Percentiles rank a stretch among this genome's conserved stretches.
Conservation (phyloP, 2,329 filamentous ascomycete species). For the Pseudocercospora cruenta region DNA sequence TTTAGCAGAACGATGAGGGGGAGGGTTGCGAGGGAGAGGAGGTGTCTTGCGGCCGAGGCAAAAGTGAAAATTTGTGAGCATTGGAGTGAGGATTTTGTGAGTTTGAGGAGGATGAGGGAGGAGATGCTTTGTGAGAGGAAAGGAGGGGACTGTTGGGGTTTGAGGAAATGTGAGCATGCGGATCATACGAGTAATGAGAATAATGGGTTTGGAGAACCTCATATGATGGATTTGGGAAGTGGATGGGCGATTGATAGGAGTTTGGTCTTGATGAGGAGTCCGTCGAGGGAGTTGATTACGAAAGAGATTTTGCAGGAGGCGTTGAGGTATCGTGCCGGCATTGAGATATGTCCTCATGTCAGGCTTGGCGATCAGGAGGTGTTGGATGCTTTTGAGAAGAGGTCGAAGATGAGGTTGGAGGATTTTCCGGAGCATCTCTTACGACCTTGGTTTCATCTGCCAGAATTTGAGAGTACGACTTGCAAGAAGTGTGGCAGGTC, state of each 20-base stretch:
- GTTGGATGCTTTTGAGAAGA: not conserved
- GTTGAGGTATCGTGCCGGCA: not conserved
- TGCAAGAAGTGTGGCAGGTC: not conserved
- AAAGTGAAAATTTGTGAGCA: conserved; percentile 1
- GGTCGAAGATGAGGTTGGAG: not conserved
- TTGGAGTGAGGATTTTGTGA: conserved; percentile 6
- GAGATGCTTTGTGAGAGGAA: not conserved
- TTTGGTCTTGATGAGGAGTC: not conserved
- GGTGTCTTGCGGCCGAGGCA: conserved; percentile 9
- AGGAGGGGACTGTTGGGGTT: not conserved
- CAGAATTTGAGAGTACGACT: not conserved
- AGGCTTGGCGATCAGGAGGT: not conserved
- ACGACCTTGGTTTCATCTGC: not conserved
- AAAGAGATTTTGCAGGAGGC: not conserved
- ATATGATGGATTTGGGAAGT: conserved; percentile 2
- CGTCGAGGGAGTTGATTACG: not conserved
- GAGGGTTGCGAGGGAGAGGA: not conserved
- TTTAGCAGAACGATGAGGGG: not conserved
- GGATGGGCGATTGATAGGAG: not conserved
- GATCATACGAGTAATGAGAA: not conserved
- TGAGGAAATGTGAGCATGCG: not conserved
- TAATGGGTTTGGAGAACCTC: not conserved
- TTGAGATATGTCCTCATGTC: conserved; percentile 14
- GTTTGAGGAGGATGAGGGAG: conserved; percentile 2
- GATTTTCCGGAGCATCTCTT: not conserved